phyloP scores from a whole-genome alignment of 306 rosid species.

The Dicorynia guianensis region DNA sequence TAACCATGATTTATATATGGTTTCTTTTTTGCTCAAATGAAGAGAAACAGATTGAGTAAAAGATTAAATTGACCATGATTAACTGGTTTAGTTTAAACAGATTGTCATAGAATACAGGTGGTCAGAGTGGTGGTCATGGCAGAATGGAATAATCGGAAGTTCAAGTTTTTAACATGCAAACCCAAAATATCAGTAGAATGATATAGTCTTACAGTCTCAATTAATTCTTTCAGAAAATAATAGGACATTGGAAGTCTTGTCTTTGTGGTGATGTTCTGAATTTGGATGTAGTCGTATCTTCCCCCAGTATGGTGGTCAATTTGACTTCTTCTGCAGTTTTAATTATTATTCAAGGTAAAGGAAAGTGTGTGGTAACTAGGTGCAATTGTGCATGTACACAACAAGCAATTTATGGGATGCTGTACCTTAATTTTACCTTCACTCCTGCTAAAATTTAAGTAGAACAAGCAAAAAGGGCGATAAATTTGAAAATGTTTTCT shows the following conservation, averaged over 20 bases:
- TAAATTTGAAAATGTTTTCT: no score
- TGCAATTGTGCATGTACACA: background rate
- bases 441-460: no score
- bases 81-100: conserved; percentile 14
- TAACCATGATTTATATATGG: background rate
- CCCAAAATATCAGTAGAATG: background rate
- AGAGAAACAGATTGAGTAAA: conserved; percentile 14
- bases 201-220: conserved; percentile 14
- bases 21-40: conserved; percentile 14
- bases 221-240: conserved; percentile 11
- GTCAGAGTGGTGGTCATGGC: background rate
- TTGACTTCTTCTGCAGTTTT: background rate
- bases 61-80: conserved; percentile 9
- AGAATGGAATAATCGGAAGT: background rate
- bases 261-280: conserved; percentile 12
- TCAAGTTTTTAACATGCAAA: conserved; percentile 22
- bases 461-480: no score
- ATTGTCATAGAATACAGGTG: conserved; percentile 14
- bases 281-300: background rate
- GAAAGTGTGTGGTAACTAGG: background rate
- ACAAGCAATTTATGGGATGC: no score
- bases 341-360: conserved; percentile 9
- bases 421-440: no score
- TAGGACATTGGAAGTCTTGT: conserved; percentile 17
- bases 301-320: background rate